These are phyloP conservation scores for Daldinia sp. DNA, from an alignment of 2,329 filamentous ascomycete genomes.

Conservation along the genomic window DNA sequence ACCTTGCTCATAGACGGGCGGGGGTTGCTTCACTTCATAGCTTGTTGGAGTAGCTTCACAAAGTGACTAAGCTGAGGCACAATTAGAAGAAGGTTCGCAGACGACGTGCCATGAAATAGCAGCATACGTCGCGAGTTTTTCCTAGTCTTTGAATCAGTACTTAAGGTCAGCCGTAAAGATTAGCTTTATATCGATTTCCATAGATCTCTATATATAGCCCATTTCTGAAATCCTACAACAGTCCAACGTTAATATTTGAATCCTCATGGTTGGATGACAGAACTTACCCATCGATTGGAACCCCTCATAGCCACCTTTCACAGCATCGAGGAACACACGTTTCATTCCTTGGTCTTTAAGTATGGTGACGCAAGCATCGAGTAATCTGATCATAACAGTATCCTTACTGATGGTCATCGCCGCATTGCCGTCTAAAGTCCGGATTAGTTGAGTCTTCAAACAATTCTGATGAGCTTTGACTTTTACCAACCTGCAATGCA, in stretches of 20 bases:
- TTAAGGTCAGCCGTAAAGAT: constrained; percentile 12
- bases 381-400: constrained; percentile 64
- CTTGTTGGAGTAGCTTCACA: constrained; percentile 15
- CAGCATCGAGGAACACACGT: constrained; percentile 67
- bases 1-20: constrained; percentile 11
- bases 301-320: constrained; percentile 63
- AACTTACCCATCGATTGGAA: constrained; percentile 66
- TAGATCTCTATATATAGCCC: constrained; percentile 68
- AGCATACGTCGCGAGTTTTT: constrained; percentile 8
- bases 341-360: constrained; percentile 64
- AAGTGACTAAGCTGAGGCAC: constrained; percentile 6
- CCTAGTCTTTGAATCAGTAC: constrained; percentile 19
- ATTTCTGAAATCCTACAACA: constrained; percentile 66
- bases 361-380: constrained; percentile 64
- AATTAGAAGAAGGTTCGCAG: not conserved
- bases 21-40: constrained; percentile 1
- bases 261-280: constrained; percentile 15
- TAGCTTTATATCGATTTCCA: constrained; percentile 59
- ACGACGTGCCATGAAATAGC: constrained; percentile 2
- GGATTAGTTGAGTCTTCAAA: constrained; percentile 36
- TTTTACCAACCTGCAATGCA: constrained; percentile 65
- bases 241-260: constrained; percentile 31
- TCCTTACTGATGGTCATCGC: constrained; percentile 60
- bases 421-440: constrained; percentile 57
- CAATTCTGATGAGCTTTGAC: constrained; percentile 8